Percentiles rank a stretch among this genome's conserved stretches.
Conservation (phyloP, 345 rosid species). For the Gynandropsis gynandra region DNA sequence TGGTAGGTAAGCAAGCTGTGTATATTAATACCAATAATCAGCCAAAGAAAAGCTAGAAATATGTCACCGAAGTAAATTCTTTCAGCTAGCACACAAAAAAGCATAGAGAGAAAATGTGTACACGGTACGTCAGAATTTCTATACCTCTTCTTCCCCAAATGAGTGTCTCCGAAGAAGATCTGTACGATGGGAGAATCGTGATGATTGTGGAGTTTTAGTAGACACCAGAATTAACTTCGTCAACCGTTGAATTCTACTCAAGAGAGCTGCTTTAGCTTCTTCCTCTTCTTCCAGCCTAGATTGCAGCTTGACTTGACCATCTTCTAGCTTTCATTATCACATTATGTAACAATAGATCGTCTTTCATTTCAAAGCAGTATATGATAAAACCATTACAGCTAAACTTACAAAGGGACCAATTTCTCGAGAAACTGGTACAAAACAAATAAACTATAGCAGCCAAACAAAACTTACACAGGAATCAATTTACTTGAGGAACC, state of each 20-base stretch:
- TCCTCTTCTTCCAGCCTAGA: conserved; percentile 96
- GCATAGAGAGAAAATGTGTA: conserved; percentile 5
- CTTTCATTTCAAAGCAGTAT: not conserved
- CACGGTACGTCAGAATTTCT: conserved; percentile 4
- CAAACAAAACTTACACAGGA: conserved; percentile 9
- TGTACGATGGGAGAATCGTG: conserved; percentile 58
- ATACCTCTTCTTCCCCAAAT: conserved; percentile 99
- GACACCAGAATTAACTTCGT: conserved; percentile 97
- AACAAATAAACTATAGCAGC: conserved; percentile 14
- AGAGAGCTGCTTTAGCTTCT: conserved; percentile 96
- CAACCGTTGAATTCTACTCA: conserved; percentile 89
- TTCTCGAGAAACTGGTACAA: not conserved
- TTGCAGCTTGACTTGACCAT: conserved; percentile 92
- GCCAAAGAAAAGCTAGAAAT: conserved; percentile 14
- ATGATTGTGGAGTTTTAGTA: conserved; percentile 68
- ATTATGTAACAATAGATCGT: conserved; percentile 26
- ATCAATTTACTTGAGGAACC: conserved; percentile 1
- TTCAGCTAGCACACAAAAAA: not conserved
- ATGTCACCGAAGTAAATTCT: not conserved
- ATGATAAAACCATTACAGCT: not conserved
- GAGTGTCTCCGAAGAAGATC: conserved; percentile 96
- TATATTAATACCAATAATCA: conserved; percentile 24
- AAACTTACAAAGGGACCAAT: conserved; percentile 10
- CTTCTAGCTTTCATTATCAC: conserved; percentile 67
- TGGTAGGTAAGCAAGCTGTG: conserved; percentile 97